Evolutionary conservation across 805 yeast genomes (phyloP).

Genomic region (Hermanozyma aechmeae): DNA sequence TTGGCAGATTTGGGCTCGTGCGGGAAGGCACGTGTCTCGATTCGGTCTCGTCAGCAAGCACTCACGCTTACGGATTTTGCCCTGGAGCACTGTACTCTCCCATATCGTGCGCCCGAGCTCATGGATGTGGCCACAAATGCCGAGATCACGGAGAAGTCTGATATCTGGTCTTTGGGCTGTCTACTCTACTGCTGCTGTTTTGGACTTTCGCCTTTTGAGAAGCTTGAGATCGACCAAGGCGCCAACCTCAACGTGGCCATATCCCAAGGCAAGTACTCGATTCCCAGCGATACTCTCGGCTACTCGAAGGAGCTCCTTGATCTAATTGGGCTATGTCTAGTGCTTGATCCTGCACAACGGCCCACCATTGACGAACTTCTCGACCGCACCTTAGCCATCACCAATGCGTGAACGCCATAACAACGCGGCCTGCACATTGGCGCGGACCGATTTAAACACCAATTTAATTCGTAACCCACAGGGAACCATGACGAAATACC

Average conservation of each 20-base stretch:
- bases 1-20: slow-evolving; percentile 82
- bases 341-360: slow-evolving; percentile 49
- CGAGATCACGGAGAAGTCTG: slow-evolving; percentile 64
- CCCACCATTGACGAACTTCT: slow-evolving; percentile 58
- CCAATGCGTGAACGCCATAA: too few species aligned
- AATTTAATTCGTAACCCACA: background rate
- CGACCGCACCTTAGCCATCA: slow-evolving; percentile 33
- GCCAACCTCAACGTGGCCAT: slow-evolving; percentile 76
- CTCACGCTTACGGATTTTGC: slow-evolving; percentile 71
- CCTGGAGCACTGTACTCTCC: slow-evolving; percentile 76
- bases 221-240: slow-evolving; percentile 72
- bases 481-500: slow-evolving; percentile 20
- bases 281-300: slow-evolving; percentile 40
- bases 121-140: slow-evolving; percentile 64
- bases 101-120: slow-evolving; percentile 87
- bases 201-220: slow-evolving; percentile 79
- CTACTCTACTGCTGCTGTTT: slow-evolving; percentile 69
- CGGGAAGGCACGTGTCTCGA: slow-evolving; percentile 45
- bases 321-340: slow-evolving; percentile 52
- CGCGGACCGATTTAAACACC: background rate
- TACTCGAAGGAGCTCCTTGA: slow-evolving; percentile 50
- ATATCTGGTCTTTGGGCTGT: slow-evolving; percentile 91
- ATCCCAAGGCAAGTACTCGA: slow-evolving; percentile 50
- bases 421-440: too few species aligned
- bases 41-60: slow-evolving; percentile 60